Percentiles rank a stretch among this genome's conserved stretches.
These are phyloP conservation scores for Zea luxurians DNA, from an alignment of 176 grass and related monocot genomes.

Conservation along the genomic window DNA sequence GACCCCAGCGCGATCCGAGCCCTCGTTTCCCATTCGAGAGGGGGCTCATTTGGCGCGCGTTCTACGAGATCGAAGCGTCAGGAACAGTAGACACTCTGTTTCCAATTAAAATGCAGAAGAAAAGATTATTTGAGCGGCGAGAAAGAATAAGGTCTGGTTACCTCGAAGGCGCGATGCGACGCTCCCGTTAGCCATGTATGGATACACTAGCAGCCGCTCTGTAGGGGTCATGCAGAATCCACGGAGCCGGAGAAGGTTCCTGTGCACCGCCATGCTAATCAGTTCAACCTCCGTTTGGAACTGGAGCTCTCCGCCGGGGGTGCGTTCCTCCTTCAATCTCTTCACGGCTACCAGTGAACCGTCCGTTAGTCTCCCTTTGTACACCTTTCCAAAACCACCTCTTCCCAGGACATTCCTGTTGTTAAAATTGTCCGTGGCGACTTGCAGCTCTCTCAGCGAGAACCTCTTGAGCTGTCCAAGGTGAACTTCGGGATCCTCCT, in stretches of 20 bases:
- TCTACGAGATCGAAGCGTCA: conserved; percentile 25
- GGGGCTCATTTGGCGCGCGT: conserved; percentile 43
- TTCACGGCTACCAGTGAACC: conserved; percentile 79
- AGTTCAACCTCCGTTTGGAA: conserved; percentile 87
- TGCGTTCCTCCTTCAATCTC: conserved; percentile 74
- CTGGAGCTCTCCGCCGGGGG: conserved; percentile 67
- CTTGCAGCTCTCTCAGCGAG: conserved; percentile 78
- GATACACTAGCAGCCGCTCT: conserved; percentile 72
- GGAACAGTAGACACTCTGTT: neutral
- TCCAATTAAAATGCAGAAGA: neutral
- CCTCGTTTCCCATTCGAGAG: conserved; percentile 64
- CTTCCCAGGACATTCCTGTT: conserved; percentile 81
- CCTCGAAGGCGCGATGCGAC: conserved; percentile 80
- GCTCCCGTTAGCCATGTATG: conserved; percentile 77
- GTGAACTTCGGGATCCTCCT: conserved; percentile 94
- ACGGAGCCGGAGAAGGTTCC: conserved; percentile 66
- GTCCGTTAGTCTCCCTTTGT: conserved; percentile 71
- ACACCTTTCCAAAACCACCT: conserved; percentile 93
- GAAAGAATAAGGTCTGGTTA: conserved; percentile 15
- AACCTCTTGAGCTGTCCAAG: conserved; percentile 90
- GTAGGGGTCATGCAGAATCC: conserved; percentile 93
- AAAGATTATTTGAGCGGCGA: neutral
- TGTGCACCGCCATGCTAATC: conserved; percentile 87
- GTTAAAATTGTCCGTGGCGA: conserved; percentile 82
- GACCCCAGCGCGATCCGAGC: conserved; percentile 61